Evolutionary conservation across 148 eudicot genomes (phyloP).

Genomic region (Selenicereus undatus): DNA sequence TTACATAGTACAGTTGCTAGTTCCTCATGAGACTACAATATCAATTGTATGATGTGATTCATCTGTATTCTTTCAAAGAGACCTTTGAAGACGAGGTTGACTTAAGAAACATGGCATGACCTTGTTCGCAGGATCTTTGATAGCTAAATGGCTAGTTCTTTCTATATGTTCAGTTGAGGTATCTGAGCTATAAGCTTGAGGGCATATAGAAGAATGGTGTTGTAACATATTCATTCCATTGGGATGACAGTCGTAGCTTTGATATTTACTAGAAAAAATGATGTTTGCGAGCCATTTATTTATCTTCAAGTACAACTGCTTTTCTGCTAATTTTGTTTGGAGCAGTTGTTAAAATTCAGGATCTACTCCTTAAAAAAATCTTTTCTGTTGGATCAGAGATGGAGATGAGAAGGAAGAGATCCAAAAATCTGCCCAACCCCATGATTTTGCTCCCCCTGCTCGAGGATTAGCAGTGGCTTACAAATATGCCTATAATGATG

Average conservation of each 20-base stretch:
- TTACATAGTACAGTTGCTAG: neutral
- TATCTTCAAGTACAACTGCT: neutral
- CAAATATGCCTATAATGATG: constrained; percentile 72
- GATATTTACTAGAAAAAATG: neutral
- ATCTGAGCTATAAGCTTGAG: neutral
- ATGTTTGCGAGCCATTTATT: neutral
- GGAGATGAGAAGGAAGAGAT: constrained; percentile 30
- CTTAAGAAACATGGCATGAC: neutral
- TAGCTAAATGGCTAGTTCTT: neutral
- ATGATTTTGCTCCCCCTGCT: constrained; percentile 30
- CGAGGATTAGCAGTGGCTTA: constrained; percentile 73
- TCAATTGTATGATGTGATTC: neutral
- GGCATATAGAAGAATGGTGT: neutral
- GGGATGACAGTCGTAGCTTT: neutral
- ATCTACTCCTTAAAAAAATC: constrained; percentile 3
- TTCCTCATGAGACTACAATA: neutral
- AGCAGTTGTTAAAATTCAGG: neutral
- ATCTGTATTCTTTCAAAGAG: neutral
- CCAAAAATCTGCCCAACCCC: constrained; percentile 32
- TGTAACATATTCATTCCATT: neutral
- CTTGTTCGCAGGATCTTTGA: neutral
- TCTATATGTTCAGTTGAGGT: neutral
- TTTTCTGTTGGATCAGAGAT: constrained; percentile 33
- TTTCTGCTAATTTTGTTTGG: neutral
- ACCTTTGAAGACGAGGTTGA: neutral